Evolutionary conservation across 345 rosid species (phyloP).

Genomic region (Eucalyptus viminalis): DNA sequence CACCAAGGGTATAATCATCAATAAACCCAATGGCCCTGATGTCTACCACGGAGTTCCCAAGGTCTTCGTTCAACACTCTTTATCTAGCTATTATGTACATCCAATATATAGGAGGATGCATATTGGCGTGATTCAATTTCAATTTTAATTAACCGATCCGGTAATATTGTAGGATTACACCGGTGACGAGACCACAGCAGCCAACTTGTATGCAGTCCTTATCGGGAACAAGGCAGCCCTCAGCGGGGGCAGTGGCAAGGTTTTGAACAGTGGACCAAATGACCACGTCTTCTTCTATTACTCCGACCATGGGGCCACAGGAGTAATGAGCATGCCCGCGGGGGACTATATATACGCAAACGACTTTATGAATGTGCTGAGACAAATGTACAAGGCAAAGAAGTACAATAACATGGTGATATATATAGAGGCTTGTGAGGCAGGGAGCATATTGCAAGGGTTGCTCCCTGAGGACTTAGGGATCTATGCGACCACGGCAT

Average conservation of each 20-base stretch:
- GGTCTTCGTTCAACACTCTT: constrained; percentile 9
- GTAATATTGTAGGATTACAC: constrained; percentile 31
- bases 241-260: constrained; percentile 56
- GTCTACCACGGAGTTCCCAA: constrained; percentile 61
- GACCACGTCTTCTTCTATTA: constrained; percentile 46
- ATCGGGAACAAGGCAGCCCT: constrained; percentile 39
- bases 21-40: constrained; percentile 42
- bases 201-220: constrained; percentile 33
- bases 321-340: constrained; percentile 20
- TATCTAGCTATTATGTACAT: background rate
- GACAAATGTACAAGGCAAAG: constrained; percentile 19
- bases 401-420: constrained; percentile 44
- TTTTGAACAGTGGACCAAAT: constrained; percentile 35
- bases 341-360: constrained; percentile 11
- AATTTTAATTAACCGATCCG: background rate
- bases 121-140: background rate
- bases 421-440: constrained; percentile 58
- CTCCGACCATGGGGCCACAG: constrained; percentile 49
- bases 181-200: constrained; percentile 9
- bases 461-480: constrained; percentile 18
- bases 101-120: background rate
- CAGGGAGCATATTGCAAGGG: constrained; percentile 61
- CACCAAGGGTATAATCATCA: constrained; percentile 51
- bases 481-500: constrained; percentile 44
- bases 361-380: constrained; percentile 30